Percentiles rank a stretch among this genome's conserved stretches.
phyloP scores from a whole-genome alignment of 2,329 filamentous ascomycete species.

The Lasiodiplodia sp. region DNA sequence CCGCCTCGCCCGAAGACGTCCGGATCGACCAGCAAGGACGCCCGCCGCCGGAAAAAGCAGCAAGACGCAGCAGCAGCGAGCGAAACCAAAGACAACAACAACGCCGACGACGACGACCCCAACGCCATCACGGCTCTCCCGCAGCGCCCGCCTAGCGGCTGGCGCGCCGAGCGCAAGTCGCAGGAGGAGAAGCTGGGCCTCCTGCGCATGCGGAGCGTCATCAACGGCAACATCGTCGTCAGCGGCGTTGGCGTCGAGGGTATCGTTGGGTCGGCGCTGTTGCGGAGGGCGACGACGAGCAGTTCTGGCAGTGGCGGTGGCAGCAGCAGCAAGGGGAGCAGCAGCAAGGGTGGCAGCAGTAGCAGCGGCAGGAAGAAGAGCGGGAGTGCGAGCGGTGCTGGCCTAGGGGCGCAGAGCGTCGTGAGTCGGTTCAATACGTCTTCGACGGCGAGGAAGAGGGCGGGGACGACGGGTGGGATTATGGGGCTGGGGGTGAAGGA shows the following conservation, averaged over 20 bases:
- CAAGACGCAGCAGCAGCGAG: background rate
- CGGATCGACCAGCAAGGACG: background rate
- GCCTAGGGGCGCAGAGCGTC: background rate
- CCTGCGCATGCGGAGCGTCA: background rate
- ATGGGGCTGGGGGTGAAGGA: background rate
- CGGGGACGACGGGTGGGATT: background rate
- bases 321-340: background rate
- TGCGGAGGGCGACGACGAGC: background rate
- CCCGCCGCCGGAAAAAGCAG: background rate
- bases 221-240: background rate
- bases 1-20: background rate
- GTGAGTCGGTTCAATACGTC: constrained; percentile 6
- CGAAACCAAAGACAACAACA: background rate
- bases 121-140: background rate
- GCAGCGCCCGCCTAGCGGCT: background rate
- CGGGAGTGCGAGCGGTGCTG: background rate
- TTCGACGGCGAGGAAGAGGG: background rate
- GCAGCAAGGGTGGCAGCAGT: background rate
- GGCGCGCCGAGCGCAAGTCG: background rate
- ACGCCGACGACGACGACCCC: too few species aligned
- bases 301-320: background rate
- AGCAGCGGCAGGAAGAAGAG: background rate
- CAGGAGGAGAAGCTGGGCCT: constrained; percentile 5
- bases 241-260: background rate
- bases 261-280: background rate